Conservation (phyloP, 202 grass and related monocot species). For the Panicum virgatum region DNA sequence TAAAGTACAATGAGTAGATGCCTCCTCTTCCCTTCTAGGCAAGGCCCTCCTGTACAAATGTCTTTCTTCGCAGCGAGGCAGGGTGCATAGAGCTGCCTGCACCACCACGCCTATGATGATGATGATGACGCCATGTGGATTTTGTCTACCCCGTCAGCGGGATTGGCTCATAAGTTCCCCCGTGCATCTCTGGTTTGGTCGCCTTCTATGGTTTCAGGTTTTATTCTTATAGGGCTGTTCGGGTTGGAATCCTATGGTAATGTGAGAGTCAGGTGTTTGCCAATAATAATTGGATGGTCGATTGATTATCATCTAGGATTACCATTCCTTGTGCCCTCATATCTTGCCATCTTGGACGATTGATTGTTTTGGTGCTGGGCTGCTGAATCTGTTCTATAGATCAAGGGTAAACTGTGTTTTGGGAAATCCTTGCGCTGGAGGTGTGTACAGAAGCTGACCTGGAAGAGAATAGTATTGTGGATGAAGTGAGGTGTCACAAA, state of each 20-base stretch:
- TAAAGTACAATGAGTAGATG: constrained; percentile 90
- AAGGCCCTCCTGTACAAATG: neutral
- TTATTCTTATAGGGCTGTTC: neutral
- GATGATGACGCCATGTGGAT: constrained; percentile 2
- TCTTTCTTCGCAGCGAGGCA: neutral
- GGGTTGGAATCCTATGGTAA: neutral
- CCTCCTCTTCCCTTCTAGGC: neutral
- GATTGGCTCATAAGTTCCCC: neutral
- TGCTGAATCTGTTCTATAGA: too few species aligned
- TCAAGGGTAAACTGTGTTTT: too few species aligned
- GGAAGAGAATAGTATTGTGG: too few species aligned
- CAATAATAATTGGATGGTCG: constrained; percentile 11
- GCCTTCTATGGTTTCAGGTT: neutral
- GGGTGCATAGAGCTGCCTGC: neutral
- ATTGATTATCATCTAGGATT: too few species aligned
- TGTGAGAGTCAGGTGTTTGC: constrained; percentile 13
- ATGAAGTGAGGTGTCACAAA: too few species aligned
- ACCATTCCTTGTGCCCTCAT: neutral
- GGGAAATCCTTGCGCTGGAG: too few species aligned
- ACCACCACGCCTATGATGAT: neutral
- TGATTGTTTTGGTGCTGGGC: neutral
- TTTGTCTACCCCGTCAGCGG: neutral
- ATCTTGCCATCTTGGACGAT: neutral
- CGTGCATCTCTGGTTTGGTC: neutral
- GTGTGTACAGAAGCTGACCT: too few species aligned